Base-by-base conservation (phyloP, 768 basidiomycete genomes). In the Pilatotrama ljubarskyi region DNA sequence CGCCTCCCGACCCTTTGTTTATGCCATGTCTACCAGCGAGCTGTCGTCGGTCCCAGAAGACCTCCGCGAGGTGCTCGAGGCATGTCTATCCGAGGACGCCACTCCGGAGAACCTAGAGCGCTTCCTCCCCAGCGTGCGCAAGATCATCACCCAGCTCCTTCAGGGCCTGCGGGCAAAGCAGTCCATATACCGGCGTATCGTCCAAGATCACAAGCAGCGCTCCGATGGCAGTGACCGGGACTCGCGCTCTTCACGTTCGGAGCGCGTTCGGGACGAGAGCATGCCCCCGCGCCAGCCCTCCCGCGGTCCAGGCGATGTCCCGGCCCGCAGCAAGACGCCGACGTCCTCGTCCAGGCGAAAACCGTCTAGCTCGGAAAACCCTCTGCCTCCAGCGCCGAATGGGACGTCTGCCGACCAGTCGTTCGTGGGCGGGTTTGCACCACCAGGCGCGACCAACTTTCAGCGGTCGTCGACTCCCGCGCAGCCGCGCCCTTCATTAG, bases 111-210 rank as follows among this genome's bases (percentile, higher is more conserved):
- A 90, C 63, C 86, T 99, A 51, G 91, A 95, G 46, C 77, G 87
- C 1, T 97, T 93, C 75, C 85, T 98, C 3, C 96, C 96, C 24
- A 85, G 83, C 64, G 95, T 99, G 47, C 88, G 96, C 53, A 82
- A 82, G 67, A 96, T 97, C 70, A 98, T 98, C 70, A 95, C 94
- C 36, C 87, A 84, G 69, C 80, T 99, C n/a, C 75, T 99, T 29
- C 90, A 94, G 68, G 96, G 95, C 14, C 80, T 99, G n/a, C 90
- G 95, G 51, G 83, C 77, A 49, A 98, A 98, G 73, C 96, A 99
- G 74, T 86, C 90, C 38, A 80, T 87, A 64, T 97, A 96, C 74
- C 86, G 93, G 22, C 83, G 85, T 64, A 82, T 89, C 59, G 80
- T 87, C 25, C 83, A 86, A 26, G 86, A 90, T 60, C 80, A 82